Base-by-base conservation (phyloP, 306 rosid species). In the Quercus aquifolioides region DNA sequence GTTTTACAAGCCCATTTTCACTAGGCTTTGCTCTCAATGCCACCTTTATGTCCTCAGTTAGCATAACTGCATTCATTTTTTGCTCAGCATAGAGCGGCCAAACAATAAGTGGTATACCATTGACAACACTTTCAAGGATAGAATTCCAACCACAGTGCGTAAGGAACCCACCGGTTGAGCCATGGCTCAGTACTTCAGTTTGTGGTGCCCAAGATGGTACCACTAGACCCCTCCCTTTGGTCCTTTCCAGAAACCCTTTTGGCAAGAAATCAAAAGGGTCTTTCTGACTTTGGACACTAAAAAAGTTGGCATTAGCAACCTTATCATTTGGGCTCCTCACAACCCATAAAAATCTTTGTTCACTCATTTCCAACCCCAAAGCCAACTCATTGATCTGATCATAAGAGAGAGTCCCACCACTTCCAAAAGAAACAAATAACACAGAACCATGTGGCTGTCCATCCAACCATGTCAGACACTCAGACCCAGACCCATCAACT, bases 71-170 rank as follows among this genome's bases (percentile, higher is more conserved):
- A 26, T 94, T 94, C 93, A 91, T 92, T 58, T 62, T 91, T 21
- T 94, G 98, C 55, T 94, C 98, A 0, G 98, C 97, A 17, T 10
- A 94, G 1, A 94, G 89, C 0, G 98, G 98, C 98, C 98, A 94
- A 0, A 89, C 94, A 25, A 94, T 60, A 0, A 92, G 57, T 0
- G 98, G 97, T n/a, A 94, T 85, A 4, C 97, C 98, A 20, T 74
- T 81, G 0, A 81, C 90, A 8, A 90, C 87, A 1, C 92, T 88
- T 72, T 94, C 98, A 0, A 92, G 84, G 0, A 84, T 15, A 0
- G 98, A 94, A 58, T 94, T 94, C 98, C 98, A 94, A 0, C 98
- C 98, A 6, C 98, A 94, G 12, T 94, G 98, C 12, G 85, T 90
- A 0, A 94, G 43, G 80, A 94, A 92, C 43, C 91, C 98, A 0